Conservation (phyloP, 371 early-diverging fungal genomes). For the Apophysomyces elegans region DNA sequence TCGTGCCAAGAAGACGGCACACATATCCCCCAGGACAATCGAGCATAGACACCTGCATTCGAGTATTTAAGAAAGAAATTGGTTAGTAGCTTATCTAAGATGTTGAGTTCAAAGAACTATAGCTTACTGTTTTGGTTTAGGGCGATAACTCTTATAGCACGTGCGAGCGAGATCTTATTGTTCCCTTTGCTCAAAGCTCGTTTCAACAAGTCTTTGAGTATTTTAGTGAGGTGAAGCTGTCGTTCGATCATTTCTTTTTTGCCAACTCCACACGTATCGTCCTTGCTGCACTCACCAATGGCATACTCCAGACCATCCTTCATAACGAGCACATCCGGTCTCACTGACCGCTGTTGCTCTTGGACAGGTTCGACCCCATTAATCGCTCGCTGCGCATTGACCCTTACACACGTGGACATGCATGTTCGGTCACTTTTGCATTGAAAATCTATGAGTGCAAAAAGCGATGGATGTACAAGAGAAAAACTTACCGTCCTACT, state of each 20-base stretch:
- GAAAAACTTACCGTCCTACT: too few species aligned
- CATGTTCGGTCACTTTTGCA: constrained; percentile 10
- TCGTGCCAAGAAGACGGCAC: background rate
- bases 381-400: background rate
- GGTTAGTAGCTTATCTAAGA: background rate
- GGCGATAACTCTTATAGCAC: background rate
- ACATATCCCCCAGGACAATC: background rate
- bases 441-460: background rate
- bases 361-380: constrained; percentile 3
- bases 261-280: background rate
- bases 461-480: too few species aligned
- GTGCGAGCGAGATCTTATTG: background rate
- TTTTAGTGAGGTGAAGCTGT: background rate
- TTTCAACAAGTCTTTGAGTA: background rate
- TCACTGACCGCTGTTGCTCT: constrained; percentile 6
- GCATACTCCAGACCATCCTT: constrained; percentile 12
- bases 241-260: background rate
- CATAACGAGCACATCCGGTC: constrained; percentile 12
- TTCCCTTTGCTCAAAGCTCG: background rate
- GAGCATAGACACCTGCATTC: background rate
- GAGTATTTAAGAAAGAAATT: background rate
- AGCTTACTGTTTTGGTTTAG: background rate
- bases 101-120: background rate
- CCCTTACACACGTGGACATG: constrained; percentile 1
- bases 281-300: constrained; percentile 10